Evolutionary conservation across 495 filamentous ascomycete species (phyloP), one percentile per base, ranked within the genome.

Genomic region (Talaromyces adpressus): DNA sequence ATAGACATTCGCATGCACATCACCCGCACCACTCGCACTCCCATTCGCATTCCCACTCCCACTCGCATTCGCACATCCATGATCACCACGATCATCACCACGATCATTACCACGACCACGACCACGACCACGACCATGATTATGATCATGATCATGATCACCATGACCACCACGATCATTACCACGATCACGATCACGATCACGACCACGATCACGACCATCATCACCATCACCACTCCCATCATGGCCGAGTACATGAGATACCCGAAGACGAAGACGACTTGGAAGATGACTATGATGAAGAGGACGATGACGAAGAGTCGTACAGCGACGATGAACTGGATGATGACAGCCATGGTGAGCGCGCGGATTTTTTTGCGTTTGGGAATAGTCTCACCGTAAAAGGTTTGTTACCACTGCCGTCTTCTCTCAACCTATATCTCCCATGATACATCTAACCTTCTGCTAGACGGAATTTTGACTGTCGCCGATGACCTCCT

Each of bases 401-500:
- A 36, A 91, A 98, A 90, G 94, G 93, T 95, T 82, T 68, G 86
- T 66, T 63, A 56, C 53, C 36, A 54, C 34, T 54, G 65, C 67
- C 32, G 12, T 41, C 49, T 34, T 59, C 57, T 22, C 39, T 39
- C 14, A 32, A 23, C 22, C 5, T 6, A 60, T 66, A 25, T 30
- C 25, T n/a, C 20, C 36, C 36, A 54, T 39, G 66, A 66, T 56
- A 62, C 34, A 51, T 53, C 63, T 66, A 68, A 66, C 67, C 63
- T 66, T 71, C 68, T 72, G 70, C 63, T 79, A 97, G 93, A 94
- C 78, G 95, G 95, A 65, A 97, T 98, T 71, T 87, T 99, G 70
- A 99, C 94, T 61, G 95, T 99, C 67, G 94, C 94, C 70, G 94
- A 99, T 78, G 94, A 99, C 76, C 82, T 99, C 58, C 83, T 99